phyloP scores from a whole-genome alignment of 169 alveolate genomes.

The Blepharisma undulans region DNA sequence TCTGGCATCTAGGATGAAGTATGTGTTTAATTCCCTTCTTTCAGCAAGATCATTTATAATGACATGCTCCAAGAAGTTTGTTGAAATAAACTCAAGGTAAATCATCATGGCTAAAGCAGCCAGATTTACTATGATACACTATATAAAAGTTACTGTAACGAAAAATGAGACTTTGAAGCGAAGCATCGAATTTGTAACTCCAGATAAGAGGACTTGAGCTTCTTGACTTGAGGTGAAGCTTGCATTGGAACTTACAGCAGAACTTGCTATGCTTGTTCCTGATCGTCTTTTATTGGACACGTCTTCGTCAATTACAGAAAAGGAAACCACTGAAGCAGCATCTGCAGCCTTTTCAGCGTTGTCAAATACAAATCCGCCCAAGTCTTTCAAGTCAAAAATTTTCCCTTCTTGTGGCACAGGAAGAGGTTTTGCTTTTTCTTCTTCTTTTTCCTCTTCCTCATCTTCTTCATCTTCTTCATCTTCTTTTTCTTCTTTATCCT shows the following conservation, averaged over 20 bases:
- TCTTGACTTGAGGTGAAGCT: conserved; percentile 31
- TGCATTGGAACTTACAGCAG: conserved; percentile 38
- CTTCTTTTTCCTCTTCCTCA: background rate
- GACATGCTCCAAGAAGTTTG: background rate
- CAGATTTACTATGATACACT: background rate
- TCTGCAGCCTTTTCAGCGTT: background rate
- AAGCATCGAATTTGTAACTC: conserved; percentile 30
- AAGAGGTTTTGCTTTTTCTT: background rate
- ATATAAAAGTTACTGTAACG: conserved; percentile 11
- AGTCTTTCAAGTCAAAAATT: conserved; percentile 18
- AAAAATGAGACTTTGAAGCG: conserved; percentile 25
- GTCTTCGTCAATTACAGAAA: background rate
- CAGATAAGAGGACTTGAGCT: conserved; percentile 11
- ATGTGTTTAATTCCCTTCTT: background rate
- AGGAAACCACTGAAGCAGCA: background rate
- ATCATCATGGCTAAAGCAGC: conserved; percentile 31
- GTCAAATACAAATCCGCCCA: background rate
- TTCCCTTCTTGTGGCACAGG: background rate
- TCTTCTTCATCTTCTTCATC: background rate
- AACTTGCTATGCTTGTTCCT: conserved; percentile 34
- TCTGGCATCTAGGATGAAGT: background rate
- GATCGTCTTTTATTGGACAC: background rate
- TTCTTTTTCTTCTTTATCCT: background rate
- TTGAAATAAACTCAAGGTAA: background rate
- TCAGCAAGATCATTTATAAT: conserved; percentile 27